Conservation (phyloP, 176 grass and related monocot genomes). For the Hordeum vulgare region DNA sequence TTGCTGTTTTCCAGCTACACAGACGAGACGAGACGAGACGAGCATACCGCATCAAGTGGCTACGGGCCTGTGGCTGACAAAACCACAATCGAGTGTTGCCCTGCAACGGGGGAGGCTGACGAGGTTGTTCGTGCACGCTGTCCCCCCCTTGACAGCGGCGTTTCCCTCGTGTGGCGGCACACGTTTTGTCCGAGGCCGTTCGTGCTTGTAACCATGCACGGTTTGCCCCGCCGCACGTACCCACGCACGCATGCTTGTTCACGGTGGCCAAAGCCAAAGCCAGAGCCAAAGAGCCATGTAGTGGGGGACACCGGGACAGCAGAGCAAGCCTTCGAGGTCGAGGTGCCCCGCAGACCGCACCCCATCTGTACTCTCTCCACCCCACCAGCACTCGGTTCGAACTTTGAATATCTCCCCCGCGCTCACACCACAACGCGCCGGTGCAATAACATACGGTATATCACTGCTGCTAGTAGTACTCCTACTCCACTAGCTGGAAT, state of each 20-base stretch:
- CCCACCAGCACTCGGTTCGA: background rate
- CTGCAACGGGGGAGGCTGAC: background rate
- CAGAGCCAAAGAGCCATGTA: no score
- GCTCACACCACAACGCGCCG: background rate
- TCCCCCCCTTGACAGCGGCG: background rate
- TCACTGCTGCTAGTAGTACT: background rate
- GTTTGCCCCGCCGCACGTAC: background rate
- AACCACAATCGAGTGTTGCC: background rate
- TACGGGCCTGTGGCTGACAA: background rate
- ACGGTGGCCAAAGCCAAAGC: background rate
- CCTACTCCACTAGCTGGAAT: background rate
- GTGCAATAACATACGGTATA: background rate
- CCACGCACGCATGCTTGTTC: background rate
- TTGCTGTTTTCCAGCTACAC: conserved; percentile 11
- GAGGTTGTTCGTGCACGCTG: background rate
- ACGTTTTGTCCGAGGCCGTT: conserved; percentile 5
- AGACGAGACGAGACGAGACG: background rate
- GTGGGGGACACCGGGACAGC: background rate
- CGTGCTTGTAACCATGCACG: conserved; percentile 24
- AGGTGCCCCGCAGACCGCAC: background rate
- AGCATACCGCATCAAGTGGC: background rate
- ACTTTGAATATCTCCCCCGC: conserved; percentile 9
- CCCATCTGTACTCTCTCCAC: no score
- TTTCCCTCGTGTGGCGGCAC: background rate
- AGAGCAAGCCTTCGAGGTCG: background rate